Conservation (phyloP, 352 stramenopile species). For the Sclerospora graminicola region DNA sequence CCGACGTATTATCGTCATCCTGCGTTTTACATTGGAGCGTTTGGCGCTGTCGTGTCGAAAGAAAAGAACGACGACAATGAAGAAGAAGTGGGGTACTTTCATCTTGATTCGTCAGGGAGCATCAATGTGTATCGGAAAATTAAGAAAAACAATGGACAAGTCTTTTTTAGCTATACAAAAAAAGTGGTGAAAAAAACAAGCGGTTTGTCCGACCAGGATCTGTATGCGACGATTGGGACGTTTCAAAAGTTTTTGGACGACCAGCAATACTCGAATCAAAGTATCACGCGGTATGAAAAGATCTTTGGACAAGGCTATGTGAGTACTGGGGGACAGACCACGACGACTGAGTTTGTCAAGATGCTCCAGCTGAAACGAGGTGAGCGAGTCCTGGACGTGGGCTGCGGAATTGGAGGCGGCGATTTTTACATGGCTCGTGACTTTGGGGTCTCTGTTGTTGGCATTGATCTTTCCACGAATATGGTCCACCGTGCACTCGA, state of each 20-base stretch:
- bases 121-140: conserved; percentile 56
- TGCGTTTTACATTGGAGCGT: conserved; percentile 49
- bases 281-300: conserved; percentile 65
- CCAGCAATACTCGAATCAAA: conserved; percentile 62
- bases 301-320: conserved; percentile 69
- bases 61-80: conserved; percentile 22
- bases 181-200: conserved; percentile 37
- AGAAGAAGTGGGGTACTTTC: conserved; percentile 47
- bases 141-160: conserved; percentile 79
- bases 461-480: conserved; percentile 67
- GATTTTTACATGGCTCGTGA: conserved; percentile 87
- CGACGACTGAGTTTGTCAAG: conserved; percentile 60
- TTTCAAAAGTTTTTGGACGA: conserved; percentile 67
- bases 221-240: conserved; percentile 27
- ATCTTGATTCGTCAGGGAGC: conserved; percentile 56
- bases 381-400: conserved; percentile 81
- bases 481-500: conserved; percentile 69
- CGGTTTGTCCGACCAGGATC: conserved; percentile 1
- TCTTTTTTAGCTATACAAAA: conserved; percentile 67
- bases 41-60: conserved; percentile 37
- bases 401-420: conserved; percentile 86
- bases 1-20: conserved; percentile 61
- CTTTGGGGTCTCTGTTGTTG: conserved; percentile 69
- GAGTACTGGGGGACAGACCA: conserved; percentile 51
- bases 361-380: conserved; percentile 50